Conservation (phyloP, 78 protist genomes). For the Dictyostelium citrinum region DNA sequence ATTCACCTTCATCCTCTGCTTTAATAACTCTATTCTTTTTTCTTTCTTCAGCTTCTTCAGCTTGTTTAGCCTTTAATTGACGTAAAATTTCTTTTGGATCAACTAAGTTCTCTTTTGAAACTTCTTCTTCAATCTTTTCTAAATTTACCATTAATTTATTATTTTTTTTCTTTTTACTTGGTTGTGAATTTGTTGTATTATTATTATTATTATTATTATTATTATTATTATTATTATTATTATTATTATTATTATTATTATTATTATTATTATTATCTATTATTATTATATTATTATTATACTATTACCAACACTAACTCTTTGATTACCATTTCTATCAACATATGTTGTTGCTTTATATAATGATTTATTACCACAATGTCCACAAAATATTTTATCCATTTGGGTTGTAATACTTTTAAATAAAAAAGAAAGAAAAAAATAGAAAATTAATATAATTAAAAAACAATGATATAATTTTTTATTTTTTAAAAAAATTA, state of each 20-base stretch:
- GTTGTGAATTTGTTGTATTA: too few species aligned
- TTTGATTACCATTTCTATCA: conserved; percentile 57
- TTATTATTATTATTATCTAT: too few species aligned
- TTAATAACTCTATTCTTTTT: neutral
- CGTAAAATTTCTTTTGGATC: conserved; percentile 29
- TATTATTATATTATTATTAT: too few species aligned
- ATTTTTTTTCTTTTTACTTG: neutral
- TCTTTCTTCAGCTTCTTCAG: conserved; percentile 67
- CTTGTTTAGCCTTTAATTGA: conserved; percentile 15
- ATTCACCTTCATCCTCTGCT: conserved; percentile 83
- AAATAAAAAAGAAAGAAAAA: neutral
- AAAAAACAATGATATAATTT: too few species aligned
- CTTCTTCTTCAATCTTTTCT: conserved; percentile 10
- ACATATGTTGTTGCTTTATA: conserved; percentile 60
- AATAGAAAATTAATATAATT: neutral
- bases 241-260: too few species aligned
- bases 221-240: too few species aligned
- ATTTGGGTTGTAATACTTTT: conserved; percentile 45
- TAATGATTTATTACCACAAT: conserved; percentile 44
- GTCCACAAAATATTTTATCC: conserved; percentile 52
- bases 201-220: too few species aligned
- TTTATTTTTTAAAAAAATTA: too few species aligned
- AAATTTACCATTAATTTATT: conserved; percentile 27
- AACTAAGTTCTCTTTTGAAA: neutral
- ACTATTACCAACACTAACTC: conserved; percentile 65